phyloP scores from a whole-genome alignment of 169 alveolate species.

The Prorocentrum cordatum region DNA sequence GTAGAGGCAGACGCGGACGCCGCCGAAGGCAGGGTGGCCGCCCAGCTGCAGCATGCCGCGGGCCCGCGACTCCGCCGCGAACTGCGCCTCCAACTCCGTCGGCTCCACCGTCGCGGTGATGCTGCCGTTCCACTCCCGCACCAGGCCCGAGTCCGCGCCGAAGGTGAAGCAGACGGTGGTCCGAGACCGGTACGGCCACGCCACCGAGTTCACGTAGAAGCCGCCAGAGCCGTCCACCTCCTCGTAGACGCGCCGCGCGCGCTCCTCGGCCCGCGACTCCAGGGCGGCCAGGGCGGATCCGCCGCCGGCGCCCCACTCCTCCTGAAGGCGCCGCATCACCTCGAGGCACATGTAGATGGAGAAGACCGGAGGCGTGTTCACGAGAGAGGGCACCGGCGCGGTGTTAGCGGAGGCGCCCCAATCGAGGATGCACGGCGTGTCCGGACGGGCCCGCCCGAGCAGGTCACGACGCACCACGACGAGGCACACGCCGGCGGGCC shows the following conservation, averaged over 20 bases:
- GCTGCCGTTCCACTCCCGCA: slow-evolving; percentile 11
- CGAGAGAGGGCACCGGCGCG: not conserved
- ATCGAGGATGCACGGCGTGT: not conserved
- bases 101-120: slow-evolving; percentile 8
- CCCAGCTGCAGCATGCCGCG: not conserved
- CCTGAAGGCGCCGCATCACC: slow-evolving; percentile 6
- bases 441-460: not conserved
- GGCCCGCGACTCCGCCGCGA: not conserved
- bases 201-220: slow-evolving; percentile 10
- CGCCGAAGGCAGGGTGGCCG: slow-evolving; percentile 20
- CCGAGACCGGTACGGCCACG: not conserved
- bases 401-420: not conserved
- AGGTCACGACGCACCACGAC: slow-evolving; percentile 13
- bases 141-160: not conserved
- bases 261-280: not conserved
- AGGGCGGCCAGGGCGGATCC: not conserved
- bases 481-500: slow-evolving; percentile 14
- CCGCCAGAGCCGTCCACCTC: not conserved
- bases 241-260: slow-evolving; percentile 2
- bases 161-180: slow-evolving; percentile 18
- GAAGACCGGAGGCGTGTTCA: slow-evolving; percentile 17
- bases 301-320: slow-evolving; percentile 4
- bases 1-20: slow-evolving; percentile 26
- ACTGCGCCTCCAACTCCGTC: not conserved
- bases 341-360: not conserved